Conservation (phyloP, 2,329 filamentous ascomycete species). For the Cordyceps farinosa region DNA sequence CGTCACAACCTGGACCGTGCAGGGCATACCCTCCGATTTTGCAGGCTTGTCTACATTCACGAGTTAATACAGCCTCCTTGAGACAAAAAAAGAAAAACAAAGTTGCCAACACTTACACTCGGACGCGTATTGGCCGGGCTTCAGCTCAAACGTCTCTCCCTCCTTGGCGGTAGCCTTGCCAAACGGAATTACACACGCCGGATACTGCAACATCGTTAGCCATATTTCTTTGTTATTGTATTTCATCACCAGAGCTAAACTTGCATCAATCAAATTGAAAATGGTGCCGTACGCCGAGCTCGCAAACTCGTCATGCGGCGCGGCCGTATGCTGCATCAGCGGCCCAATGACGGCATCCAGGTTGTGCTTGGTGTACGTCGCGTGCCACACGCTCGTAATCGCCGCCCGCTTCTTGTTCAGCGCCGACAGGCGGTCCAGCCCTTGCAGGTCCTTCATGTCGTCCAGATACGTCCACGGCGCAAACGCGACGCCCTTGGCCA, state of each 20-base stretch:
- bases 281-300: conserved; percentile 44
- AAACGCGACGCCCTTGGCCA: conserved; percentile 1
- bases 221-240: neutral
- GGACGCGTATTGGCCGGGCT: conserved; percentile 16
- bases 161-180: conserved; percentile 31
- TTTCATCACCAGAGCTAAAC: conserved; percentile 21
- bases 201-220: conserved; percentile 37
- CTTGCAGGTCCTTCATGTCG: conserved; percentile 29
- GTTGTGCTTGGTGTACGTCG: conserved; percentile 37
- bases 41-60: conserved; percentile 36
- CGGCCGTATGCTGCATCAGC: conserved; percentile 47
- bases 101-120: conserved; percentile 12
- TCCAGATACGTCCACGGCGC: conserved; percentile 11
- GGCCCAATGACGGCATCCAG: conserved; percentile 51
- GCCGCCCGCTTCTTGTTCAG: conserved; percentile 24
- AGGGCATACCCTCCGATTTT: conserved; percentile 40
- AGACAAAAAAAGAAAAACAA: neutral
- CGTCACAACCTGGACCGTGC: conserved; percentile 44
- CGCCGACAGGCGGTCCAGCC: conserved; percentile 35
- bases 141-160: conserved; percentile 17
- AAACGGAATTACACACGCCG: conserved; percentile 46
- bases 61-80: neutral
- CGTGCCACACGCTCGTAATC: conserved; percentile 39
- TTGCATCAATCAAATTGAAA: conserved; percentile 50
- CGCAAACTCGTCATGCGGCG: conserved; percentile 49